Evolutionary conservation across 805 yeast genomes (phyloP).

Genomic region (Ogataea allantospora): DNA sequence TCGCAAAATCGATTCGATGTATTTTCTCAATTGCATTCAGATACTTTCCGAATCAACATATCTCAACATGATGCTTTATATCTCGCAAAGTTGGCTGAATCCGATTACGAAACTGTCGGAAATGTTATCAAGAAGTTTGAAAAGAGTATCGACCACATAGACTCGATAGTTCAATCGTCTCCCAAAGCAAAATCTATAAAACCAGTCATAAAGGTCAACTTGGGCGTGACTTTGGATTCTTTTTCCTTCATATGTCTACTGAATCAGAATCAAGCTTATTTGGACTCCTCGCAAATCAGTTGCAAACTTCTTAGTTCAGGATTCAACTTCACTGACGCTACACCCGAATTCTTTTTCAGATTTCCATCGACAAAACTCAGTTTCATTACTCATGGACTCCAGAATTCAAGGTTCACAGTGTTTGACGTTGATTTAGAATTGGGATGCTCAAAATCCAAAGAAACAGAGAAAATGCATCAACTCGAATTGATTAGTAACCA

Average conservation of each 20-base stretch:
- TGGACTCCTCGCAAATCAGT: slow-evolving; percentile 14
- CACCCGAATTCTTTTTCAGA: slow-evolving; percentile 38
- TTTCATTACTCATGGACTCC: slow-evolving; percentile 32
- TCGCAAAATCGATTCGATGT: slow-evolving; percentile 3
- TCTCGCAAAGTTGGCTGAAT: slow-evolving; percentile 13
- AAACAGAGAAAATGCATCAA: slow-evolving; percentile 36
- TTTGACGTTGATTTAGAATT: slow-evolving; percentile 47
- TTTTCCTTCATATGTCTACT: slow-evolving; percentile 14
- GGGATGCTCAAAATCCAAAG: slow-evolving; percentile 41
- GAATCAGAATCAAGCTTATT: slow-evolving; percentile 15
- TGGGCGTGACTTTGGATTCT: slow-evolving; percentile 9
- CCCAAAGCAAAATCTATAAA: not conserved
- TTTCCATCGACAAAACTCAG: slow-evolving; percentile 44
- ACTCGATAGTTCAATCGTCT: not conserved
- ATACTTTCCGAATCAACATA: slow-evolving; percentile 17
- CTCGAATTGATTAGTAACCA: slow-evolving; percentile 58
- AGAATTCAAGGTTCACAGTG: slow-evolving; percentile 40
- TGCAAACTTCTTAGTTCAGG: slow-evolving; percentile 20
- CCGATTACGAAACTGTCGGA: slow-evolving; percentile 6
- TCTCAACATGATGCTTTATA: slow-evolving; percentile 11
- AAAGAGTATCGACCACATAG: not conserved
- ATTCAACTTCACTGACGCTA: slow-evolving; percentile 11
- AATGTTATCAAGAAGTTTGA: not conserved
- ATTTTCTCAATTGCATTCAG: slow-evolving; percentile 13
- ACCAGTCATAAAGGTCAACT: slow-evolving; percentile 1